These are phyloP conservation scores for Pseudozyma hubeiensis DNA, from an alignment of 1,284 basidiomycete genomes.

Conservation along the genomic window DNA sequence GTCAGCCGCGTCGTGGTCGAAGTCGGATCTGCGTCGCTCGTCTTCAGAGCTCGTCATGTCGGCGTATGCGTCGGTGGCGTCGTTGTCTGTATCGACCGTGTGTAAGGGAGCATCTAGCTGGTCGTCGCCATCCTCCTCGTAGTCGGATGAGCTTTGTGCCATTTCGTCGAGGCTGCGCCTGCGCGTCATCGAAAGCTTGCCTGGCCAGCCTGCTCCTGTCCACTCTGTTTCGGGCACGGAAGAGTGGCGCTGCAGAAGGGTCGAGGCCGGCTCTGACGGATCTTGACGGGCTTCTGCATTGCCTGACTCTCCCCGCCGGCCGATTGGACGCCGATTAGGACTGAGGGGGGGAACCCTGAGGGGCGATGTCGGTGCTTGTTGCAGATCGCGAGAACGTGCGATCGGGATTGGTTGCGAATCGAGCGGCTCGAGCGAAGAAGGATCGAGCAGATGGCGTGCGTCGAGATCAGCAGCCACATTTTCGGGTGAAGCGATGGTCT, in stretches of 20 bases:
- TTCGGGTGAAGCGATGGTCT: conserved; percentile 42
- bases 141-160: conserved; percentile 38
- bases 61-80: conserved; percentile 18
- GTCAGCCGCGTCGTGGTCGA: conserved; percentile 32
- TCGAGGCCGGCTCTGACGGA: conserved; percentile 5
- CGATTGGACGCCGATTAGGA: not conserved
- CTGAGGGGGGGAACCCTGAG: conserved; percentile 9
- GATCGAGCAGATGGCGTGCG: conserved; percentile 23
- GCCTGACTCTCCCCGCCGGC: conserved; percentile 2
- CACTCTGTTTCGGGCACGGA: conserved; percentile 46
- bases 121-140: conserved; percentile 41
- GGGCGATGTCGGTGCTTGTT: conserved; percentile 8
- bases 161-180: conserved; percentile 38
- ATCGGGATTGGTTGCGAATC: conserved; percentile 43
- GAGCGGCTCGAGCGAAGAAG: conserved; percentile 34
- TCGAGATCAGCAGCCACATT: conserved; percentile 33
- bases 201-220: conserved; percentile 35
- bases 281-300: not conserved
- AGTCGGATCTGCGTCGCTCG: conserved; percentile 10
- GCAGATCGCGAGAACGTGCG: conserved; percentile 12
- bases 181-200: conserved; percentile 31
- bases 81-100: conserved; percentile 15
- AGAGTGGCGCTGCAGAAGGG: conserved; percentile 45
- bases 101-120: conserved; percentile 31
- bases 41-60: conserved; percentile 34